These are phyloP conservation scores for Neonectria ditissima DNA, from an alignment of 2,329 filamentous ascomycete genomes.

Conservation along the genomic window DNA sequence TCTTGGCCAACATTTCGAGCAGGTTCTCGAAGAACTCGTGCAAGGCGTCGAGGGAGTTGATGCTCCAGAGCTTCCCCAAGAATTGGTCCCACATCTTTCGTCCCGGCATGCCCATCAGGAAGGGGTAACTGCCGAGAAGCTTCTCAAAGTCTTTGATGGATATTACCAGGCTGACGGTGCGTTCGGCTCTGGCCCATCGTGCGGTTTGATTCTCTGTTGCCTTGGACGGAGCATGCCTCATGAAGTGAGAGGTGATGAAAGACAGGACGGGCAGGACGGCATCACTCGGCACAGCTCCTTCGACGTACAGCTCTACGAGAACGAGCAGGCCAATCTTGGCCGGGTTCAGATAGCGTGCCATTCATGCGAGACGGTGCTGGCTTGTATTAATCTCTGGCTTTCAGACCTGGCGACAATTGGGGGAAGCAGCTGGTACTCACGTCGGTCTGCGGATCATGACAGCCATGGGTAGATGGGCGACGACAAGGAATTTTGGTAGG, in stretches of 20 bases:
- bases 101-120: slow-evolving; percentile 73
- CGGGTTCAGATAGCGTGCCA: slow-evolving; percentile 89
- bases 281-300: slow-evolving; percentile 74
- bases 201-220: slow-evolving; percentile 41
- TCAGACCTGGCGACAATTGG: neutral
- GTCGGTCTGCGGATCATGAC: neutral
- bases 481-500: too few species aligned
- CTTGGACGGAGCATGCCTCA: slow-evolving; percentile 58
- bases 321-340: slow-evolving; percentile 86
- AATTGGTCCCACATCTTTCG: slow-evolving; percentile 90
- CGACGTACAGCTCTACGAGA: slow-evolving; percentile 84
- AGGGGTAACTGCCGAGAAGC: slow-evolving; percentile 64
- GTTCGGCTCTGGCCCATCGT: slow-evolving; percentile 63
- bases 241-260: slow-evolving; percentile 79
- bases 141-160: slow-evolving; percentile 70
- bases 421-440: neutral
- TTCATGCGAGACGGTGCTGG: slow-evolving; percentile 49
- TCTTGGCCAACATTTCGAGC: slow-evolving; percentile 68
- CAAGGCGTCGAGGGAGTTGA: slow-evolving; percentile 85
- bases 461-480: neutral
- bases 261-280: slow-evolving; percentile 82
- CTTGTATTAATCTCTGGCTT: neutral
- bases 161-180: slow-evolving; percentile 64
- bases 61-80: slow-evolving; percentile 82
- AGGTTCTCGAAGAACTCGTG: slow-evolving; percentile 78